phyloP scores from a whole-genome alignment of 768 basidiomycete species.

The Pleurotus pulmonarius region DNA sequence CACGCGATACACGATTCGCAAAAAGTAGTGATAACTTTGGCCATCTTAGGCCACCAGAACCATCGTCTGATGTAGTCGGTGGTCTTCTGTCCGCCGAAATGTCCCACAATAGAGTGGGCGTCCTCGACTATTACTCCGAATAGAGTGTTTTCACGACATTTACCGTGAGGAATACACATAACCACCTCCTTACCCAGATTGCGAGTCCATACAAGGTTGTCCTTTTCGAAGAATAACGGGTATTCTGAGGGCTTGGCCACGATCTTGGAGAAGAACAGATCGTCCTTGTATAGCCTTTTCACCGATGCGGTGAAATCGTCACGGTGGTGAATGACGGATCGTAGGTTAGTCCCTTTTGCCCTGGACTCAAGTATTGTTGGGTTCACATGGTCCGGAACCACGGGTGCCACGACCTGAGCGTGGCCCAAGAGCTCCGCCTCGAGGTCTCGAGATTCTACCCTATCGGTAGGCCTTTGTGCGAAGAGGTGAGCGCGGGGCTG shows the following conservation, averaged over 20 bases:
- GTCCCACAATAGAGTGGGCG: slow-evolving; percentile 4
- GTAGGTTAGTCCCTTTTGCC: too few relatives aligned
- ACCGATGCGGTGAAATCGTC: too few relatives aligned
- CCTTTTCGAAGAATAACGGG: background rate
- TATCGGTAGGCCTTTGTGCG: background rate
- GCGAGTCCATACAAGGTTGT: background rate
- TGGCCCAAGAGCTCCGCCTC: too few relatives aligned
- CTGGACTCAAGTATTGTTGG: too few relatives aligned
- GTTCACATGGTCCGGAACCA: too few relatives aligned
- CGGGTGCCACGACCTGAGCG: too few relatives aligned
- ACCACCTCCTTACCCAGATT: background rate
- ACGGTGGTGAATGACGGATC: too few relatives aligned
- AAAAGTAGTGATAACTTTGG: slow-evolving; percentile 15
- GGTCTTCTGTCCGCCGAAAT: background rate
- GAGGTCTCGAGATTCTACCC: background rate
- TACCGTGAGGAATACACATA: background rate
- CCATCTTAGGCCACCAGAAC: slow-evolving; percentile 25
- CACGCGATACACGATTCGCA: slow-evolving; percentile 21
- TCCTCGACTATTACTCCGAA: background rate
- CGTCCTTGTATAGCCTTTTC: too few relatives aligned
- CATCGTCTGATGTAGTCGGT: slow-evolving; percentile 16
- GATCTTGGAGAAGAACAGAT: background rate
- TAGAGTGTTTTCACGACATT: background rate
- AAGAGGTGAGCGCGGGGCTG: too few relatives aligned
- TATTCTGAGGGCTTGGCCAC: background rate